phyloP scores from a whole-genome alignment of 495 filamentous ascomycete genomes.

The Hypoxylon subgilvum region DNA sequence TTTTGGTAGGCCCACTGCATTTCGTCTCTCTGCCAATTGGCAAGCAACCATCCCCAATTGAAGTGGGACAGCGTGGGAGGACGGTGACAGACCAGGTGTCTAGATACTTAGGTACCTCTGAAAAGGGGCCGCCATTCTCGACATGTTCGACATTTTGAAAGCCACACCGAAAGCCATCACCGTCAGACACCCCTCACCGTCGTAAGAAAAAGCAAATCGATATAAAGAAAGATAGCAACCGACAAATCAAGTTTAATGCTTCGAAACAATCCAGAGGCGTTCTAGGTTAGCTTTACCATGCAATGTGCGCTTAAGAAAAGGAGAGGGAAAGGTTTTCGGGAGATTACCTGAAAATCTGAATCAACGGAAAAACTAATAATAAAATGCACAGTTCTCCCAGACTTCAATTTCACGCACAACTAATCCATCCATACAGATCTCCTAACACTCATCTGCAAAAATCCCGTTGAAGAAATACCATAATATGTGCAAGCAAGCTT shows the following conservation, averaged over 20 bases:
- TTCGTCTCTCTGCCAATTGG: conserved; percentile 21
- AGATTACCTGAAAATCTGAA: conserved; percentile 6
- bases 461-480: too few relatives aligned
- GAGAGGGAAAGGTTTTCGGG: conserved; percentile 11
- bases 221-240: conserved; percentile 3
- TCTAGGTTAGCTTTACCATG: conserved; percentile 21
- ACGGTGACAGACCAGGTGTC: conserved; percentile 4
- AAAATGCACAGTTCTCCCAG: too few relatives aligned
- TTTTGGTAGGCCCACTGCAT: conserved; percentile 25
- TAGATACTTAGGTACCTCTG: neutral
- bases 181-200: conserved; percentile 22
- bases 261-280: conserved; percentile 9
- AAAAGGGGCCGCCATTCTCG: conserved; percentile 11
- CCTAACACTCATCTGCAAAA: too few relatives aligned
- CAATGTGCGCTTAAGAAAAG: conserved; percentile 9
- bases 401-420: too few relatives aligned
- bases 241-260: conserved; percentile 17
- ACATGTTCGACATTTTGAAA: neutral
- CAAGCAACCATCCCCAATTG: neutral
- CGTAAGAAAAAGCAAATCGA: conserved; percentile 14
- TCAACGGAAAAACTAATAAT: neutral
- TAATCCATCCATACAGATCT: too few relatives aligned
- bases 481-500: too few relatives aligned
- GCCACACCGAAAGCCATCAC: conserved; percentile 26
- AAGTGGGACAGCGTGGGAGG: conserved; percentile 21